These are phyloP conservation scores for Linum lewisii DNA, from an alignment of 345 rosid species.

Conservation along the genomic window DNA sequence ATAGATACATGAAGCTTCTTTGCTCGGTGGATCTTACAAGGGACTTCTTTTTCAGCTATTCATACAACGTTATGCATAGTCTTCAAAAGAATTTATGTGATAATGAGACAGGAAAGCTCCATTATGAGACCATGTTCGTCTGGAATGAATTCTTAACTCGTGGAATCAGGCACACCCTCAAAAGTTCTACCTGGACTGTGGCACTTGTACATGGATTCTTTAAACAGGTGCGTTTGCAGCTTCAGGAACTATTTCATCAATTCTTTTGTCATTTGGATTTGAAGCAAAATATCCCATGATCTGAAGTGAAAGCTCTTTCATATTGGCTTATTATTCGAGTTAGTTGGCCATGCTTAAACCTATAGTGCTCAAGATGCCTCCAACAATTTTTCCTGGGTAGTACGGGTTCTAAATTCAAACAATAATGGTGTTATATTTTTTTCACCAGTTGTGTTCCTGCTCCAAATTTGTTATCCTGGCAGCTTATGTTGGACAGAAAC, in stretches of 20 bases:
- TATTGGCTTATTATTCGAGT: no score
- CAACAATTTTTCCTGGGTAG: background rate
- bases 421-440: background rate
- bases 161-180: slow-evolving; percentile 47
- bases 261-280: no score
- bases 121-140: slow-evolving; percentile 76
- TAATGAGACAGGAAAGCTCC: slow-evolving; percentile 32
- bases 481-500: background rate
- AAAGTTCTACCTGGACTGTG: slow-evolving; percentile 79
- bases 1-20: slow-evolving; percentile 97
- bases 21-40: slow-evolving; percentile 81
- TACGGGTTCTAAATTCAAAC: background rate
- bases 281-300: no score
- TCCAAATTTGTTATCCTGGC: no score
- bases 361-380: background rate
- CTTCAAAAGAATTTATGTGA: slow-evolving; percentile 67
- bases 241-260: background rate
- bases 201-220: slow-evolving; percentile 92
- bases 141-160: slow-evolving; percentile 93
- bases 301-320: no score
- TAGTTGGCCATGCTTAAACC: background rate
- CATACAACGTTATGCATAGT: slow-evolving; percentile 72
- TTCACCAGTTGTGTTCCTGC: no score
- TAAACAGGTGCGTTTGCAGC: slow-evolving; percentile 54
- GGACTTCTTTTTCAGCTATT: slow-evolving; percentile 98